Evolutionary conservation across 768 basidiomycete species (phyloP).

Genomic region (Stropharia rugosoannulata): DNA sequence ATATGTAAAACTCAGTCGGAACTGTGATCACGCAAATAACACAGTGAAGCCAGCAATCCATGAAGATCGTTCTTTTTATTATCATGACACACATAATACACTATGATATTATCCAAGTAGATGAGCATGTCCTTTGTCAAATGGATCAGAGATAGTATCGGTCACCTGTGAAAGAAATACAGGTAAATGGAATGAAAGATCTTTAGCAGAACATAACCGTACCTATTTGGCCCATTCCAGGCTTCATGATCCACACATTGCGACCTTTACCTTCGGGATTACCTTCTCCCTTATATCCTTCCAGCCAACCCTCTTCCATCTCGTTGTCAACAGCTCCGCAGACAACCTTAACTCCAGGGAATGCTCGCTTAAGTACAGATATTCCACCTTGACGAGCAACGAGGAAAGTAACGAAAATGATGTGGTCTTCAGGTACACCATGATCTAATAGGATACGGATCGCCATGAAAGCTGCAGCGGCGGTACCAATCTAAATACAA

Average conservation of each 20-base stretch:
- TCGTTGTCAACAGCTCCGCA: constrained; percentile 81
- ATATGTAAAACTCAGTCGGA: no score
- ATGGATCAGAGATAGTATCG: constrained; percentile 35
- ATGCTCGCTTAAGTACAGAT: constrained; percentile 74
- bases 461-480: constrained; percentile 92
- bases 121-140: not conserved
- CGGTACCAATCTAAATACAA: constrained; percentile 77
- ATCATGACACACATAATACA: not conserved
- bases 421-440: constrained; percentile 78
- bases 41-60: no score
- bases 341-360: constrained; percentile 82
- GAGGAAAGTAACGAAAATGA: constrained; percentile 89
- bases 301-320: constrained; percentile 73
- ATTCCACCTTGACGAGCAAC: constrained; percentile 83
- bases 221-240: constrained; percentile 91
- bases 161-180: constrained; percentile 29
- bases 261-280: constrained; percentile 49
- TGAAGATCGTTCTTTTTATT: not conserved
- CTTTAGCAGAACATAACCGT: constrained; percentile 15
- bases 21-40: not conserved
- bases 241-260: constrained; percentile 82
- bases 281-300: constrained; percentile 50
- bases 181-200: not conserved
- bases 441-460: constrained; percentile 93
- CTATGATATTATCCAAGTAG: not conserved